These are phyloP conservation scores for Fusarium armeniacum DNA, from an alignment of 2,329 filamentous ascomycete genomes.

Conservation along the genomic window DNA sequence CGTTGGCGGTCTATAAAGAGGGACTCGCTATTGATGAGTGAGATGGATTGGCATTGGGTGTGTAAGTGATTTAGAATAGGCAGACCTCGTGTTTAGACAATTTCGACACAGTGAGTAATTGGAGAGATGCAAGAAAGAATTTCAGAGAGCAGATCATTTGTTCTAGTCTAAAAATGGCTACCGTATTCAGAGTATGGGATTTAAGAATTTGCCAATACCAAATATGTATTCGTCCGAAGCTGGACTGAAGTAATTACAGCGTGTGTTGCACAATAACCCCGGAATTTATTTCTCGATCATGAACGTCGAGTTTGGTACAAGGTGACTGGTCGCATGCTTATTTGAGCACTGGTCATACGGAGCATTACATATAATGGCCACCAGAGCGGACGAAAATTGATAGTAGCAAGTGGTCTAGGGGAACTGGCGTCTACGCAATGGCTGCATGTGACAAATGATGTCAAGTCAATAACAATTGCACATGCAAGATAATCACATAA, in stretches of 20 bases:
- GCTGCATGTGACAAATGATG: not conserved
- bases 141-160: not conserved
- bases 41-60: slow-evolving; percentile 39
- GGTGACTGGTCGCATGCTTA: not conserved
- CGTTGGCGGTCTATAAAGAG: slow-evolving; percentile 78
- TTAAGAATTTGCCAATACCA: not conserved
- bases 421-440: not conserved
- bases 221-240: not conserved
- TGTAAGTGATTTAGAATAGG: not conserved
- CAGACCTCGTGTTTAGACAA: not conserved
- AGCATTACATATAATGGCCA: not conserved
- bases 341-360: not conserved
- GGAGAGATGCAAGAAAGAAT: not conserved
- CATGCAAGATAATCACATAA: slow-evolving; percentile 16
- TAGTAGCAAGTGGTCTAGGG: not conserved
- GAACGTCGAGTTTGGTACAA: not conserved
- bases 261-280: too few species aligned
- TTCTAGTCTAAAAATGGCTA: not conserved
- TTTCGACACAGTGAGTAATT: not conserved
- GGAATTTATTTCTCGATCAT: not conserved
- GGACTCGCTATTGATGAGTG: slow-evolving; percentile 51
- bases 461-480: slow-evolving; percentile 13
- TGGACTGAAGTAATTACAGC: too few species aligned
- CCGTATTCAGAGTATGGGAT: not conserved
- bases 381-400: not conserved